A percentile compares a stretch with the other conserved stretches of the same genome.
Conservation (phyloP, 192 early-diverging fungal genomes). For the Piromyces sp. region DNA sequence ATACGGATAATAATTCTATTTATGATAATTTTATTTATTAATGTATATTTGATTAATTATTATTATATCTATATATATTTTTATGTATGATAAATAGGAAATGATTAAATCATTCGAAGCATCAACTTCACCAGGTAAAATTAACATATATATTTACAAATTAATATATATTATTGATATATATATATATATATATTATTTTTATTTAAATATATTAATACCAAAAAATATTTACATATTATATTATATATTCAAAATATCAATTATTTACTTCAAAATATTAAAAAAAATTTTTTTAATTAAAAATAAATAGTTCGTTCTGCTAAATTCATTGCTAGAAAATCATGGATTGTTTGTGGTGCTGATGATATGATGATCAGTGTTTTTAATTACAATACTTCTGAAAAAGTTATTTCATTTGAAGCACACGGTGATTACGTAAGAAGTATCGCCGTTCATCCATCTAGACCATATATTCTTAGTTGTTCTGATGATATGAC, state of each 20-base stretch:
- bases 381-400: conserved; percentile 99
- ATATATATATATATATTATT: too few relatives aligned
- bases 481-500: conserved; percentile 92
- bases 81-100: background rate
- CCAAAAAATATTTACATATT: too few relatives aligned
- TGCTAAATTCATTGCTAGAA: conserved; percentile 92
- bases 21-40: too few relatives aligned
- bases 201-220: too few relatives aligned
- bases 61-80: too few relatives aligned
- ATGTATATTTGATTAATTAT: too few relatives aligned
- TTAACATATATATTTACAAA: too few relatives aligned
- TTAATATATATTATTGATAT: too few relatives aligned
- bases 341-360: conserved; percentile 90
- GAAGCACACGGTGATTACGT: conserved; percentile 96
- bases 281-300: background rate
- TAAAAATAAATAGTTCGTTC: conserved; percentile 55
- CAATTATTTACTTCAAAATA: too few relatives aligned
- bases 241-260: too few relatives aligned
- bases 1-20: too few relatives aligned
- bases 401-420: conserved; percentile 91
- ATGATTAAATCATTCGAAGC: background rate
- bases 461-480: conserved; percentile 80
- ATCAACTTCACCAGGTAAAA: background rate
- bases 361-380: conserved; percentile 92
- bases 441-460: conserved; percentile 88